Evolutionary conservation across 768 basidiomycete genomes (phyloP).

Genomic region (Cubamyces lactineus): DNA sequence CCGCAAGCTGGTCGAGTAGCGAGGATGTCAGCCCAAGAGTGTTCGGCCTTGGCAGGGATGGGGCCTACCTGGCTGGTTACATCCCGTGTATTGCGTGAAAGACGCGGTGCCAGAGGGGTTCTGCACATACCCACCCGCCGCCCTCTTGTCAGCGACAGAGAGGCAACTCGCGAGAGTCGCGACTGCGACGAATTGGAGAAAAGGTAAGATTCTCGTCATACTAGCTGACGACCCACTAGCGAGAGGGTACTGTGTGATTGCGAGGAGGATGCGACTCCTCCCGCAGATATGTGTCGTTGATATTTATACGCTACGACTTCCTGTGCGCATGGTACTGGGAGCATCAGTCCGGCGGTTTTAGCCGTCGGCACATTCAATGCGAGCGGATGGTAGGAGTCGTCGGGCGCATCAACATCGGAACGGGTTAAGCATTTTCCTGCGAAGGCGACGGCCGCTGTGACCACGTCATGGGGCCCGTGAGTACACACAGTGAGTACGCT

Average conservation of each 20-base stretch:
- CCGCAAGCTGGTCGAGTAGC: slow-evolving; percentile 49
- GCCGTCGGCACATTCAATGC: background rate
- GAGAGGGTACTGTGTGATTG: background rate
- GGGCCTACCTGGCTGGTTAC: slow-evolving; percentile 47
- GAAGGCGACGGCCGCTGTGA: background rate
- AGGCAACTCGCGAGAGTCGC: slow-evolving; percentile 22
- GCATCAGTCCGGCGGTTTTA: background rate
- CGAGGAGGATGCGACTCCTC: background rate
- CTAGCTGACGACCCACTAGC: background rate
- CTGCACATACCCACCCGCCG: slow-evolving; percentile 58
- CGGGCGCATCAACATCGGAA: slow-evolving; percentile 18
- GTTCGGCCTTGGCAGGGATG: background rate
- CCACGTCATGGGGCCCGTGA: background rate
- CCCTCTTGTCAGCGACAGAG: slow-evolving; percentile 30
- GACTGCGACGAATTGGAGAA: slow-evolving; percentile 20
- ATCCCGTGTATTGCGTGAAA: slow-evolving; percentile 60
- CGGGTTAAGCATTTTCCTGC: background rate
- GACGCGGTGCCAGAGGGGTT: slow-evolving; percentile 54
- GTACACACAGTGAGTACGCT: background rate
- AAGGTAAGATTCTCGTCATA: slow-evolving; percentile 12
- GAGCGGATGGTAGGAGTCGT: background rate
- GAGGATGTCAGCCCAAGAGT: background rate
- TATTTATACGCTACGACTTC: background rate
- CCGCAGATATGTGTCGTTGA: background rate
- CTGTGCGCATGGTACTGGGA: no score